Percentiles rank a stretch among this genome's conserved stretches.
Evolutionary conservation across 169 alveolate genomes (phyloP).

Genomic region (Plasmodium blacklocki): DNA sequence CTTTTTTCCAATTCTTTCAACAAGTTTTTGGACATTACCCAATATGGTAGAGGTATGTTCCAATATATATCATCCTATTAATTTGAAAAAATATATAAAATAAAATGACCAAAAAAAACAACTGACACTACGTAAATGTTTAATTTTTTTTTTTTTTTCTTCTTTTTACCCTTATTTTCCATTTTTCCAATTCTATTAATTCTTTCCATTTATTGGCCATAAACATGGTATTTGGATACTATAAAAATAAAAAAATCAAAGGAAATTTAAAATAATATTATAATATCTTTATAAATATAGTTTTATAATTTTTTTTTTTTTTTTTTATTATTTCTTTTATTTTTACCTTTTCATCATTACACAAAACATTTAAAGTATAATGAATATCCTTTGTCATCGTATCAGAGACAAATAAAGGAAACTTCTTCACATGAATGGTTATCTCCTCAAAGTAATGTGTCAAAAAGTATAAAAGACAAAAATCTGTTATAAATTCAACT

Average conservation of each 20-base stretch:
- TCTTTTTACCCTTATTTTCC: conserved; percentile 40
- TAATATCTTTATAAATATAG: not conserved
- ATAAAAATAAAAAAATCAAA: not conserved
- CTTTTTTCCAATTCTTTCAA: conserved; percentile 42
- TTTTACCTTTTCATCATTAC: conserved; percentile 39
- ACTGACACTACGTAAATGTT: not conserved
- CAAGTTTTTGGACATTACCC: conserved; percentile 44
- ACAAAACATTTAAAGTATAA: conserved; percentile 28
- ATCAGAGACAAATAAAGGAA: conserved; percentile 62
- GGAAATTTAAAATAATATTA: not conserved
- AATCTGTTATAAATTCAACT: conserved; percentile 47
- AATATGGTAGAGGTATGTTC: conserved; percentile 64
- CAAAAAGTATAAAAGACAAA: conserved; percentile 42
- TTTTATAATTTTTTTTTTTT: not conserved
- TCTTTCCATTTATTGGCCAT: conserved; percentile 69
- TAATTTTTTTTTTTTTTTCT: not conserved
- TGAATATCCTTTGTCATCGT: conserved; percentile 50
- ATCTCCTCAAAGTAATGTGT: conserved; percentile 33
- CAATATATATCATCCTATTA: conserved; percentile 52
- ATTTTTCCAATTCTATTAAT: conserved; percentile 18
- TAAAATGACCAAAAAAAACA: not conserved
- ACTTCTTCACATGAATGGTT: conserved; percentile 44
- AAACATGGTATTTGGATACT: conserved; percentile 64
- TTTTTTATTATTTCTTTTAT: not conserved
- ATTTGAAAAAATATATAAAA: not conserved